phyloP scores from a whole-genome alignment of 768 basidiomycete genomes.

The Xerocomellus chrysenteron region DNA sequence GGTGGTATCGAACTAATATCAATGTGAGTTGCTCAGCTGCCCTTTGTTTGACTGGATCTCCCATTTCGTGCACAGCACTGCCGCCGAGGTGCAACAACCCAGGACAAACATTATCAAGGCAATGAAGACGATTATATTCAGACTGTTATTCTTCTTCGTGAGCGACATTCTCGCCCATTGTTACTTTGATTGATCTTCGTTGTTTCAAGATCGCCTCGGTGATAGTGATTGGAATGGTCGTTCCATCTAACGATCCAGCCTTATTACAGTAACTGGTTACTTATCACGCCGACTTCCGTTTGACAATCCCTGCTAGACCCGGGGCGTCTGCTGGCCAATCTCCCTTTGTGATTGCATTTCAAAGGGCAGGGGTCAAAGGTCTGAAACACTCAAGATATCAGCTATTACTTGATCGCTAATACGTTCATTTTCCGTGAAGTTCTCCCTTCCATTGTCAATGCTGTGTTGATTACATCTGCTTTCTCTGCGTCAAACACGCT shows the following conservation, averaged over 20 bases:
- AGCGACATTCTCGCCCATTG: neutral
- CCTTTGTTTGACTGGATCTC: constrained; percentile 12
- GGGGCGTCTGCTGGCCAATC: constrained; percentile 58
- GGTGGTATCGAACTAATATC: constrained; percentile 76
- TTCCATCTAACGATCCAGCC: constrained; percentile 60
- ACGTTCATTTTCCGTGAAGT: constrained; percentile 27
- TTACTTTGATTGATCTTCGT: neutral
- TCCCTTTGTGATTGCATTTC: constrained; percentile 84
- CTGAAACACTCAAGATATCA: neutral
- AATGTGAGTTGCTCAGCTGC: constrained; percentile 42
- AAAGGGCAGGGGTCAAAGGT: constrained; percentile 68
- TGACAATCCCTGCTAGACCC: constrained; percentile 3
- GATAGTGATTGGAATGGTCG: constrained; percentile 73
- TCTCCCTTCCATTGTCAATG: constrained; percentile 71
- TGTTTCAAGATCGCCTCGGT: constrained; percentile 19
- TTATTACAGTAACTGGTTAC: constrained; percentile 42
- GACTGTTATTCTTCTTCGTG: constrained; percentile 49
- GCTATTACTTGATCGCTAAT: constrained; percentile 11
- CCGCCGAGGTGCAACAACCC: constrained; percentile 76
- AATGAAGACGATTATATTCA: constrained; percentile 73
- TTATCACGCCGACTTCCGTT: neutral
- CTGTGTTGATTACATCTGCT: constrained; percentile 64
- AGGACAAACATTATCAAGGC: constrained; percentile 78
- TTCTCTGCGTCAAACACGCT: constrained; percentile 69
- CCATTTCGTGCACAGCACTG: constrained; percentile 44